These are phyloP conservation scores for Ocimum tenuiflorum DNA, from an alignment of 257 asterid genomes.

Conservation along the genomic window DNA sequence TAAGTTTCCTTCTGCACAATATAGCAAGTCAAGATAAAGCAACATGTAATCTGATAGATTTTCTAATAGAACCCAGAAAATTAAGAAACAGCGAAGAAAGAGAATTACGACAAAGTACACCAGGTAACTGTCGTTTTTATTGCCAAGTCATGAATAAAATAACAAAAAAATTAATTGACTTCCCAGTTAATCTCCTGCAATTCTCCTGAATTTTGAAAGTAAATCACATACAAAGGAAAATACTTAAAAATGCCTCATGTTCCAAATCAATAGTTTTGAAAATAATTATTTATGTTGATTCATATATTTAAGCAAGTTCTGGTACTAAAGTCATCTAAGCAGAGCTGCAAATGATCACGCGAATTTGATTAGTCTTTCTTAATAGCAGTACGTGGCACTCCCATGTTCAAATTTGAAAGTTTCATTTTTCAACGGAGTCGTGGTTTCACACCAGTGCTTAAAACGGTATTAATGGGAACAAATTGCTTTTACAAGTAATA, in stretches of 20 bases:
- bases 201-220: conserved; percentile 2
- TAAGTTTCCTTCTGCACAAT: neutral
- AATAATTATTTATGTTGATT: neutral
- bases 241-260: neutral
- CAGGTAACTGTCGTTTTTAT: neutral
- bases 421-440: neutral
- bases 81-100: neutral
- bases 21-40: neutral
- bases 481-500: neutral
- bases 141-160: neutral
- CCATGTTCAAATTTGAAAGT: neutral
- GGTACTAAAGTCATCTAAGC: neutral
- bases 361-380: neutral
- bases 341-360: conserved; percentile 1
- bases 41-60: neutral
- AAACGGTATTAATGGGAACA: neutral
- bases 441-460: neutral
- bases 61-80: neutral
- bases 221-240: neutral
- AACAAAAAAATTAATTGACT: neutral
- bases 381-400: neutral
- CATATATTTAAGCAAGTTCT: neutral
- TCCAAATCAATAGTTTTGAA: neutral
- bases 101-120: conserved; percentile 2
- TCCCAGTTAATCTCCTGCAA: neutral